Conservation (phyloP, 2,329 filamentous ascomycete genomes). For the Talaromyces sp. region DNA sequence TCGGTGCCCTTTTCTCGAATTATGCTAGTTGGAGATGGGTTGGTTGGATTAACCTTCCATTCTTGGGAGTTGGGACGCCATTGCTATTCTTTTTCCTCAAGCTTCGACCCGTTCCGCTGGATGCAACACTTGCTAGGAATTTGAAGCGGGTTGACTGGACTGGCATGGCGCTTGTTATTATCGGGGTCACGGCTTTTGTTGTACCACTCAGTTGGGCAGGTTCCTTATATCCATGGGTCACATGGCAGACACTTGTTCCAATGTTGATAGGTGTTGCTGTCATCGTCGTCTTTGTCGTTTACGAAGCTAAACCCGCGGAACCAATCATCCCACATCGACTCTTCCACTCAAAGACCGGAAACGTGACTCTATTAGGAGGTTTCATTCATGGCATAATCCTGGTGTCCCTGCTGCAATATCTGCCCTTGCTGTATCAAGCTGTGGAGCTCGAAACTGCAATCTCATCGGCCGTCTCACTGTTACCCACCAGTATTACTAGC, state of each 20-base stretch:
- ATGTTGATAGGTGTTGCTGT: slow-evolving; percentile 30
- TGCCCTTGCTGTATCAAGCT: slow-evolving; percentile 50
- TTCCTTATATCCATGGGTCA: slow-evolving; percentile 31
- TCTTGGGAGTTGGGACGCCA: slow-evolving; percentile 26
- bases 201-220: slow-evolving; percentile 35
- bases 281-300: slow-evolving; percentile 25
- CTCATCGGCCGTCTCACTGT: not conserved
- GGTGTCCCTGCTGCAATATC: slow-evolving; percentile 42
- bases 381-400: slow-evolving; percentile 41
- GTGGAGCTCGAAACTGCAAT: slow-evolving; percentile 26
- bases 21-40: slow-evolving; percentile 34
- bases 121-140: slow-evolving; percentile 46
- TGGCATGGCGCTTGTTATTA: slow-evolving; percentile 31
- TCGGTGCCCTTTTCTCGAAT: slow-evolving; percentile 31
- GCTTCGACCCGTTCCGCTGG: slow-evolving; percentile 40
- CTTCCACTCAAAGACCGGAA: slow-evolving; percentile 45
- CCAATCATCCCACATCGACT: slow-evolving; percentile 45
- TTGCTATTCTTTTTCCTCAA: slow-evolving; percentile 29
- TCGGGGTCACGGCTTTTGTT: slow-evolving; percentile 31
- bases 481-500: slow-evolving; percentile 11
- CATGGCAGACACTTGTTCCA: slow-evolving; percentile 31
- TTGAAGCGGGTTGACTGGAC: slow-evolving; percentile 27
- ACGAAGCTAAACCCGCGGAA: slow-evolving; percentile 23
- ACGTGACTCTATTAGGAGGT: slow-evolving; percentile 33
- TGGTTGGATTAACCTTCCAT: slow-evolving; percentile 34